These are phyloP conservation scores for Macrophomina phaseolina DNA, from an alignment of 2,329 filamentous ascomycete genomes.

Conservation along the genomic window DNA sequence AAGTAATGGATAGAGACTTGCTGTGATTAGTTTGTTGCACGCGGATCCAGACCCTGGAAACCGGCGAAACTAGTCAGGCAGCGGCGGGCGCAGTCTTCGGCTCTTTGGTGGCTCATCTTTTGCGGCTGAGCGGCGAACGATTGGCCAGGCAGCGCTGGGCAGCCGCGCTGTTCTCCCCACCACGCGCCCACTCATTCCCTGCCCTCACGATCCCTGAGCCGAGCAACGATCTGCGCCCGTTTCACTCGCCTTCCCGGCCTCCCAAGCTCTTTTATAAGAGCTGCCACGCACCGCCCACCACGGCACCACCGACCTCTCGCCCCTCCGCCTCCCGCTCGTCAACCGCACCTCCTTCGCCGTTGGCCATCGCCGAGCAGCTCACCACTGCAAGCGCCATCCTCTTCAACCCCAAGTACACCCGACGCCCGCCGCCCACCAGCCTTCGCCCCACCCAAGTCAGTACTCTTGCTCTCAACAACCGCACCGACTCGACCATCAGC, in stretches of 20 bases:
- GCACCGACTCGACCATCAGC: constrained; percentile 59
- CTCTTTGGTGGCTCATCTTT: constrained; percentile 2
- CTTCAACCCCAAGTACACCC: constrained; percentile 56
- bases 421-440: constrained; percentile 51
- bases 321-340: constrained; percentile 32
- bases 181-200: constrained; percentile 23
- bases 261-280: constrained; percentile 24
- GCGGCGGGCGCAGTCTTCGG: neutral
- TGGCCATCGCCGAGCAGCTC: constrained; percentile 52
- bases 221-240: constrained; percentile 26
- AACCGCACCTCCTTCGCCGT: constrained; percentile 38
- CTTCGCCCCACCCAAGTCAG: constrained; percentile 56
- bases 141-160: constrained; percentile 19
- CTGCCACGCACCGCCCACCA: constrained; percentile 22
- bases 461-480: constrained; percentile 52
- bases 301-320: constrained; percentile 29
- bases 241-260: neutral
- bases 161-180: constrained; percentile 25
- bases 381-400: constrained; percentile 57
- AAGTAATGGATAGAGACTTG: neutral
- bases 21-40: neutral
- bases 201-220: constrained; percentile 20
- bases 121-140: constrained; percentile 18
- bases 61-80: constrained; percentile 6
- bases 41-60: neutral